Evolutionary conservation across 148 eudicot species (phyloP).

Genomic region (Spergularia marina): DNA sequence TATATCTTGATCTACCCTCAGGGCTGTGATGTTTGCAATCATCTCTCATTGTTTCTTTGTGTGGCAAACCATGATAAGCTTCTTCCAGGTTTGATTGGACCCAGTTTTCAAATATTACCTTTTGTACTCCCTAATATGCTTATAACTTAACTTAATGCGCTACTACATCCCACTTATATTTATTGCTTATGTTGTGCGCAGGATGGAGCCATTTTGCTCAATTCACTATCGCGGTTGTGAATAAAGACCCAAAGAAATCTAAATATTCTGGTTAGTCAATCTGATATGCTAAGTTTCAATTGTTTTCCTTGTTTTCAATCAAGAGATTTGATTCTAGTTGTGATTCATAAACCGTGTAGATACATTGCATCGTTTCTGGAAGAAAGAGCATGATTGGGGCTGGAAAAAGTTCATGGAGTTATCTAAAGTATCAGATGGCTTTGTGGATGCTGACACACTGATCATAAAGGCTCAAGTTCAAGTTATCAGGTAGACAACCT

Average conservation of each 20-base stretch:
- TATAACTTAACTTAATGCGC: not conserved
- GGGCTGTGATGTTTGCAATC: slow-evolving; percentile 95
- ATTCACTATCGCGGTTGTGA: slow-evolving; percentile 91
- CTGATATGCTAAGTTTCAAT: not conserved
- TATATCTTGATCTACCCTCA: slow-evolving; percentile 93
- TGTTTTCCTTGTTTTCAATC: not conserved
- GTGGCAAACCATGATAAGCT: slow-evolving; percentile 95
- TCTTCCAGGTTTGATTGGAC: slow-evolving; percentile 61
- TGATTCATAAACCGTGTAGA: slow-evolving; percentile 37
- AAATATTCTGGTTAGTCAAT: slow-evolving; percentile 71
- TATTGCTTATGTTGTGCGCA: slow-evolving; percentile 24
- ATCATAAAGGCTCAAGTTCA: slow-evolving; percentile 92
- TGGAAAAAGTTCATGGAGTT: slow-evolving; percentile 97
- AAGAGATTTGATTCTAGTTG: slow-evolving; percentile 8
- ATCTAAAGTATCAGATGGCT: slow-evolving; percentile 81
- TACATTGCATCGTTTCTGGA: slow-evolving; percentile 90
- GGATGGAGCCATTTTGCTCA: slow-evolving; percentile 98
- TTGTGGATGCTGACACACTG: slow-evolving; percentile 71
- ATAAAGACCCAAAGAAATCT: slow-evolving; percentile 85
- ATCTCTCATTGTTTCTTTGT: slow-evolving; percentile 88
- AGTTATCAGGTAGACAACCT: slow-evolving; percentile 63
- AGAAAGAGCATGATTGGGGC: slow-evolving; percentile 99
- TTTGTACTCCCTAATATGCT: not conserved
- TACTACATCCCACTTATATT: not conserved
- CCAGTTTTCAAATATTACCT: not conserved